Percentiles rank a stretch among this genome's conserved stretches.
Evolutionary conservation across 2,329 filamentous ascomycete genomes (phyloP).

Genomic region (Paradendryphiella salina): DNA sequence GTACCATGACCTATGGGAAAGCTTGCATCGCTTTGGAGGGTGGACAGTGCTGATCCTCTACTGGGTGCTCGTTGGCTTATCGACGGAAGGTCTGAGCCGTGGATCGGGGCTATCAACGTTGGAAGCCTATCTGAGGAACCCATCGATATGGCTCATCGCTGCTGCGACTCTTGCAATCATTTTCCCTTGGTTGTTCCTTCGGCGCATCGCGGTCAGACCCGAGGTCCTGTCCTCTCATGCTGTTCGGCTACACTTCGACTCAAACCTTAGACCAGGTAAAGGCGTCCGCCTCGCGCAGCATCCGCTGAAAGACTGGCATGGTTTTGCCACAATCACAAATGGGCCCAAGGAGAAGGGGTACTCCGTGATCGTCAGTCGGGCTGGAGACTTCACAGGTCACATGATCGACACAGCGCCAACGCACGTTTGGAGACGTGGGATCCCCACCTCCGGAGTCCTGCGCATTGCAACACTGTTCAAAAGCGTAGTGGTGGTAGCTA

Average conservation of each 20-base stretch:
- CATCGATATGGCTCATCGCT: slow-evolving; percentile 68
- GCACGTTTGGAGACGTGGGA: slow-evolving; percentile 45
- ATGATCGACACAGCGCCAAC: slow-evolving; percentile 40
- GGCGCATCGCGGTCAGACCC: slow-evolving; percentile 66
- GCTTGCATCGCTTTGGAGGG: slow-evolving; percentile 45
- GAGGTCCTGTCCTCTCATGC: slow-evolving; percentile 75
- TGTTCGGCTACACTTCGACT: slow-evolving; percentile 63
- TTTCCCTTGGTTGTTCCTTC: slow-evolving; percentile 74
- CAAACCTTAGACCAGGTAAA: slow-evolving; percentile 39
- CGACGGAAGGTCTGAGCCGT: slow-evolving; percentile 30
- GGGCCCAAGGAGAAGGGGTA: slow-evolving; percentile 31
- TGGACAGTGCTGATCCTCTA: slow-evolving; percentile 45
- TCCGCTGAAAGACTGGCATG: slow-evolving; percentile 45
- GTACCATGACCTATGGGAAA: slow-evolving; percentile 44
- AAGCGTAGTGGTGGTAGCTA: slow-evolving; percentile 45
- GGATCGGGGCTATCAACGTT: slow-evolving; percentile 14
- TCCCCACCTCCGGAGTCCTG: slow-evolving; percentile 44
- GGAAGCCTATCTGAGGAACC: slow-evolving; percentile 31
- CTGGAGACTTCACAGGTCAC: slow-evolving; percentile 46
- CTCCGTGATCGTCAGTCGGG: slow-evolving; percentile 45
- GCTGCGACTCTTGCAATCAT: slow-evolving; percentile 68
- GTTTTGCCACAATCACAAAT: slow-evolving; percentile 48
- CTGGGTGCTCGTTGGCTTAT: slow-evolving; percentile 39
- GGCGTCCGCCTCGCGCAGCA: slow-evolving; percentile 38
- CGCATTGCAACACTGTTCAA: slow-evolving; percentile 45